A percentile compares a stretch with the other conserved stretches of the same genome.
Evolutionary conservation across 805 yeast species (phyloP).

Genomic region (Suhomyces sp.): DNA sequence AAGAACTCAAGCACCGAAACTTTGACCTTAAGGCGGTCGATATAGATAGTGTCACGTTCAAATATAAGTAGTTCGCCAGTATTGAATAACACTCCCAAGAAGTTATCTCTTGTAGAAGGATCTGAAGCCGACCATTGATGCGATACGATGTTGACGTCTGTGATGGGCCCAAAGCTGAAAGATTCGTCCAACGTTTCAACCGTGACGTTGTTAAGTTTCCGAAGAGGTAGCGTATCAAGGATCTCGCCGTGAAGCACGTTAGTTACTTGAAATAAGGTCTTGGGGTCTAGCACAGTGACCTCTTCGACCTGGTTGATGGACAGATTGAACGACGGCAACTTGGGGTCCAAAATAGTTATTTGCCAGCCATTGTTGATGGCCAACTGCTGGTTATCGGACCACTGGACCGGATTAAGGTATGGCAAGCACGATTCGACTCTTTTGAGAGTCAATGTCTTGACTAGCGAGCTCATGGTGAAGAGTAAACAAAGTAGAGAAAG

Average conservation of each 20-base stretch:
- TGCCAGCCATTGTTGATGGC: constrained; percentile 35
- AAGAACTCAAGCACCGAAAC: constrained; percentile 27
- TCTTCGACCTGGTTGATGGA: constrained; percentile 18
- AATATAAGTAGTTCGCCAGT: constrained; percentile 38
- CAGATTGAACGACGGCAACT: constrained; percentile 29
- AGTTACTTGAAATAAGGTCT: constrained; percentile 23
- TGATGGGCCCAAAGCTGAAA: constrained; percentile 28
- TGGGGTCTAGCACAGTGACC: constrained; percentile 19
- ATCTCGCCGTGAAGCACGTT: constrained; percentile 27
- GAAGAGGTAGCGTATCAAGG: constrained; percentile 26
- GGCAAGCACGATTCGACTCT: constrained; percentile 8
- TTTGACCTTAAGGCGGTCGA: constrained; percentile 22
- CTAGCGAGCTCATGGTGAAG: not conserved
- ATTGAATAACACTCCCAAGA: constrained; percentile 33
- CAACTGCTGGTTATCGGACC: constrained; percentile 35
- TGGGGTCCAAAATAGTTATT: constrained; percentile 36
- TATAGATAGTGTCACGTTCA: constrained; percentile 22
- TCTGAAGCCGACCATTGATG: constrained; percentile 35
- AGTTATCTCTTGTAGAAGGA: constrained; percentile 23
- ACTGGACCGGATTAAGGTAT: constrained; percentile 27
- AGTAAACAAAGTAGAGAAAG: not conserved
- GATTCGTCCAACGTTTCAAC: constrained; percentile 25
- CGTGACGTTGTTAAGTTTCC: constrained; percentile 25
- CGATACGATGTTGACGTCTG: constrained; percentile 31
- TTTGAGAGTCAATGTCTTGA: constrained; percentile 4